Evolutionary conservation across 331 rosid genomes (phyloP).

Genomic region (Quercus phellos): DNA sequence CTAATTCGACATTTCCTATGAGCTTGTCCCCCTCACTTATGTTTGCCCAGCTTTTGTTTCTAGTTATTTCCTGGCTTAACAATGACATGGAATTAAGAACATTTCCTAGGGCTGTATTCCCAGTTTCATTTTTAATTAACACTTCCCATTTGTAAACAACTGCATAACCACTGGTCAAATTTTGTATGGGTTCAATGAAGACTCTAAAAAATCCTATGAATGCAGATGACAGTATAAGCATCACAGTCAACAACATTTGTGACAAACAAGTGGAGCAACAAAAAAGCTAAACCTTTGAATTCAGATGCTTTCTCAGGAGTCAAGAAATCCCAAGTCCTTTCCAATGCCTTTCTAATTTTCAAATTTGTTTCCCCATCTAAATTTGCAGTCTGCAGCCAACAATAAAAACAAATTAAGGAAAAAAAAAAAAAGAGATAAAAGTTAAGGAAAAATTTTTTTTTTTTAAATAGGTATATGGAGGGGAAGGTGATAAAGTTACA

Average conservation of each 20-base stretch:
- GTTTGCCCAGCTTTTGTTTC: not conserved
- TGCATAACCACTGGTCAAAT: not conserved
- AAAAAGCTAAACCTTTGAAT: constrained; percentile 65
- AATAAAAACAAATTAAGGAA: constrained; percentile 7
- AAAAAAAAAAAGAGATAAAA: not conserved
- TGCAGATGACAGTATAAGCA: constrained; percentile 1
- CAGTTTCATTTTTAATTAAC: not conserved
- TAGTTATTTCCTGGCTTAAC: not conserved
- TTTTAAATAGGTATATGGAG: too few relatives aligned
- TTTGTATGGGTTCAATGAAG: not conserved
- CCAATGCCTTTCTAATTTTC: constrained; percentile 89
- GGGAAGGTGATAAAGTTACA: too few relatives aligned
- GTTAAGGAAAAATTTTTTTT: not conserved
- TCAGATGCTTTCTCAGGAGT: constrained; percentile 90
- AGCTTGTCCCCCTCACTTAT: not conserved
- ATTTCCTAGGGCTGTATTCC: not conserved
- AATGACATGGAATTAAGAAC: not conserved
- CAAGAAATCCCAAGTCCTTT: constrained; percentile 94
- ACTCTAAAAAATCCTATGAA: not conserved
- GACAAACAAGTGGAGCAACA: constrained; percentile 7
- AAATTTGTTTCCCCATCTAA: constrained; percentile 98
- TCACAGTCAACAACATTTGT: not conserved
- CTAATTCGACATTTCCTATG: not conserved
- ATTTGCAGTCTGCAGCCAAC: constrained; percentile 77
- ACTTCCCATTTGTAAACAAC: not conserved